Conservation (phyloP, 129 eudicot species). For the Saussurea involucrata region DNA sequence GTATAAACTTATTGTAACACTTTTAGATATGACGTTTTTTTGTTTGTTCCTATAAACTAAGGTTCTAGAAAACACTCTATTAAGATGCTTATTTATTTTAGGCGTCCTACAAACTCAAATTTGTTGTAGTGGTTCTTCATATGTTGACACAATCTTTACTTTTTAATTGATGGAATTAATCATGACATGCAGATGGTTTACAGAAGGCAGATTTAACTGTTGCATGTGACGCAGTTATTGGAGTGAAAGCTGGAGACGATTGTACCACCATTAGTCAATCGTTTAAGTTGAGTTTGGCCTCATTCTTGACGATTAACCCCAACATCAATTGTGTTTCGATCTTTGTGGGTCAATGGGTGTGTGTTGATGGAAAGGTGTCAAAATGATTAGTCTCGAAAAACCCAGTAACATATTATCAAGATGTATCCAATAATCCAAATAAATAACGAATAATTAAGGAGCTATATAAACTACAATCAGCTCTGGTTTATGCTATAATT, state of each 20-base stretch:
- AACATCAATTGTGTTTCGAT: constrained; percentile 24
- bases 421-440: background rate
- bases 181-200: constrained; percentile 5
- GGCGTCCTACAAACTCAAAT: no score
- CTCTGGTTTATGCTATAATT: background rate
- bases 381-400: background rate
- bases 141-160: background rate
- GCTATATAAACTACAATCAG: background rate
- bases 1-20: no score
- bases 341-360: constrained; percentile 35
- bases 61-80: no score
- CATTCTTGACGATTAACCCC: constrained; percentile 31
- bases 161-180: background rate
- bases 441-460: background rate
- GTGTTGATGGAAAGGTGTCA: constrained; percentile 17
- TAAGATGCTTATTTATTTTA: no score
- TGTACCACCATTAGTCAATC: constrained; percentile 26
- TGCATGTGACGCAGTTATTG: constrained; percentile 18
- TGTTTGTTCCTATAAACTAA: no score
- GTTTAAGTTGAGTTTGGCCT: constrained; percentile 1
- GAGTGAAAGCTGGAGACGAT: constrained; percentile 18
- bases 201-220: background rate
- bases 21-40: no score
- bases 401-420: background rate
- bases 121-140: no score